Percentiles rank a stretch among this genome's conserved stretches.
phyloP scores from a whole-genome alignment of 768 basidiomycete genomes.

The Lactifluus pinguis region DNA sequence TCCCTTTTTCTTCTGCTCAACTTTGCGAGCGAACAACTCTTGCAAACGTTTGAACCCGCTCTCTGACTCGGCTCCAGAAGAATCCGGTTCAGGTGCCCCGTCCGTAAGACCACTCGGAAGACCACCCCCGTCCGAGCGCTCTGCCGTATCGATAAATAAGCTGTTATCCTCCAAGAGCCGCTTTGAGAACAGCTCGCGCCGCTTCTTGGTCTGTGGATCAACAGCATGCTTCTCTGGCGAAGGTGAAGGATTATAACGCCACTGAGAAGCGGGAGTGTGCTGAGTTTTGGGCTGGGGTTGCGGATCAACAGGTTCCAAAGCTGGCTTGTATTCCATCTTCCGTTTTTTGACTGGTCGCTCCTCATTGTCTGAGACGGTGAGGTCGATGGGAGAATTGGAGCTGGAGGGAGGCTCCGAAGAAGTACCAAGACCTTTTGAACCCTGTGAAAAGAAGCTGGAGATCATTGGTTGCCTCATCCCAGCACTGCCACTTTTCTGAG shows the following conservation, averaged over 20 bases:
- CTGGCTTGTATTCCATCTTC: neutral
- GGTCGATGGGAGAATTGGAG: slow-evolving; percentile 14
- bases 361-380: slow-evolving; percentile 17
- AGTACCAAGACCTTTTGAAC: neutral
- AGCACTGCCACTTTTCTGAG: neutral
- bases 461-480: slow-evolving; percentile 18
- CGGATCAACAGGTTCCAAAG: neutral
- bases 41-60: slow-evolving; percentile 39
- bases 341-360: slow-evolving; percentile 11
- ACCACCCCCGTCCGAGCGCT: neutral
- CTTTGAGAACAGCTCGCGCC: slow-evolving; percentile 12
- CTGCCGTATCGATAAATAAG: neutral
- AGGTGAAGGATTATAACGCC: slow-evolving; percentile 13
- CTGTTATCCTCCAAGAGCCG: slow-evolving; percentile 11
- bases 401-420: neutral
- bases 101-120: neutral
- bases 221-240: slow-evolving; percentile 8
- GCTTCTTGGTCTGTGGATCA: slow-evolving; percentile 5
- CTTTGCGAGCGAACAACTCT: slow-evolving; percentile 35
- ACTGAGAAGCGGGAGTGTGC: slow-evolving; percentile 4
- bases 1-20: slow-evolving; percentile 27
- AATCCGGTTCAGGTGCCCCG: slow-evolving; percentile 7
- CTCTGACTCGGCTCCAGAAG: slow-evolving; percentile 37
- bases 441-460: slow-evolving; percentile 14
- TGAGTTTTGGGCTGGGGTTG: neutral